These are phyloP conservation scores for Suhomyces maxii DNA, from an alignment of 1,139 yeast species.

Conservation along the genomic window DNA sequence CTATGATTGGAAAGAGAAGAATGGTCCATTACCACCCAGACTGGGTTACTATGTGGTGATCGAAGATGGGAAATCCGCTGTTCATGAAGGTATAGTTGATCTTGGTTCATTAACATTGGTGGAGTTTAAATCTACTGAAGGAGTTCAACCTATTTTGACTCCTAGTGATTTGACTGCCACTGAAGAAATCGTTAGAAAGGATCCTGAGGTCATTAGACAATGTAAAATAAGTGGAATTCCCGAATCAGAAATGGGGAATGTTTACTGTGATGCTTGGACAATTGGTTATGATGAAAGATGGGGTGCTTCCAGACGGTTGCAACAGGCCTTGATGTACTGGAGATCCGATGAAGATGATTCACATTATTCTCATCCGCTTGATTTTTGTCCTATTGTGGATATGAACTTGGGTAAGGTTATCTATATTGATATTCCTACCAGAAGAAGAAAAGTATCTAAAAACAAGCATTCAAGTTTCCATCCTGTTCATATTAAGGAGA, in stretches of 20 bases:
- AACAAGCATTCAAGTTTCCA: conserved; percentile 69
- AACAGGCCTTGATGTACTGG: conserved; percentile 80
- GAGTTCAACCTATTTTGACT: conserved; percentile 74
- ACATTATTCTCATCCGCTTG: conserved; percentile 81
- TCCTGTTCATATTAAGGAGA: conserved; percentile 60
- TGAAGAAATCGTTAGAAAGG: conserved; percentile 64
- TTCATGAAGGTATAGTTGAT: conserved; percentile 70
- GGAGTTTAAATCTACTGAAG: conserved; percentile 50
- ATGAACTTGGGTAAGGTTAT: conserved; percentile 68
- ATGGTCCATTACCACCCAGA: conserved; percentile 65
- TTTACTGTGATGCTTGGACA: conserved; percentile 85
- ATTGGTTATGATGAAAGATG: conserved; percentile 84
- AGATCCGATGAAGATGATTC: conserved; percentile 78
- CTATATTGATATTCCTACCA: conserved; percentile 70
- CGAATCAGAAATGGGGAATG: conserved; percentile 62
- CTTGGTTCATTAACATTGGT: conserved; percentile 48
- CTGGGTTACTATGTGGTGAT: conserved; percentile 65
- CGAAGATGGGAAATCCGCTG: conserved; percentile 58
- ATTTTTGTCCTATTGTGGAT: conserved; percentile 81
- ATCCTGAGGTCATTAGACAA: conserved; percentile 71
- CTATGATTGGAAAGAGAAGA: conserved; percentile 63
- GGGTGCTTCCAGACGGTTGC: conserved; percentile 74
- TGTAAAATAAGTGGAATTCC: conserved; percentile 71
- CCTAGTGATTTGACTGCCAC: conserved; percentile 64
- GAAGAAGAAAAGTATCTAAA: conserved; percentile 71